phyloP scores from a whole-genome alignment of 805 yeast species.

The Suhomyces vadensis region DNA sequence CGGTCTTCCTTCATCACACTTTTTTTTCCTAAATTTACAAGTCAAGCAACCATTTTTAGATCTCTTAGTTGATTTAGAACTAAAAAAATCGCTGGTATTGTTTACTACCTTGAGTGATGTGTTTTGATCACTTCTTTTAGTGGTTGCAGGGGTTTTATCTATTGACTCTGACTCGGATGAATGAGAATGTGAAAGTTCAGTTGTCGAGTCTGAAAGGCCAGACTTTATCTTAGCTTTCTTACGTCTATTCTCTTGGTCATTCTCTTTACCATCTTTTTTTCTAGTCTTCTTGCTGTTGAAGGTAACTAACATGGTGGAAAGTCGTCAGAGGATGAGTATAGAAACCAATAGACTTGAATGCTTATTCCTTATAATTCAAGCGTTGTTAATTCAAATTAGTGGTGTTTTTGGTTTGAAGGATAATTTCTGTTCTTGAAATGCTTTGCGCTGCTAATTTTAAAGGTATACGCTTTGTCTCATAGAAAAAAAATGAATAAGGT shows the following conservation, averaged over 20 bases:
- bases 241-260: neutral
- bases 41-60: conserved; percentile 67
- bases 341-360: neutral
- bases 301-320: conserved; percentile 19
- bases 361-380: too few species aligned
- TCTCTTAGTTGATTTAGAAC: conserved; percentile 29
- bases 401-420: too few species aligned
- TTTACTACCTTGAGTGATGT: conserved; percentile 16
- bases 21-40: conserved; percentile 64
- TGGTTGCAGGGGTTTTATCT: neutral
- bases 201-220: neutral
- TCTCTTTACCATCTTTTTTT: neutral
- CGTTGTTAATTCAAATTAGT: too few species aligned
- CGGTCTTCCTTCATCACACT: conserved; percentile 54
- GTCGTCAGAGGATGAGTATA: neutral
- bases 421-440: too few species aligned
- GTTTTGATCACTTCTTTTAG: neutral
- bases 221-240: conserved; percentile 1
- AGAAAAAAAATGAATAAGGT: too few species aligned
- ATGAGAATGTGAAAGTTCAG: too few species aligned
- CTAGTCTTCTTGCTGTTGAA: conserved; percentile 19
- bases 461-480: too few species aligned
- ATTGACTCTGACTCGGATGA: too few species aligned
- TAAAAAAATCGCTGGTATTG: conserved; percentile 16
- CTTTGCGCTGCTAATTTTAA: too few species aligned